A percentile compares a stretch with the other conserved stretches of the same genome.
phyloP scores from a whole-genome alignment of 805 yeast species.

The Geotrichum ghanense region DNA sequence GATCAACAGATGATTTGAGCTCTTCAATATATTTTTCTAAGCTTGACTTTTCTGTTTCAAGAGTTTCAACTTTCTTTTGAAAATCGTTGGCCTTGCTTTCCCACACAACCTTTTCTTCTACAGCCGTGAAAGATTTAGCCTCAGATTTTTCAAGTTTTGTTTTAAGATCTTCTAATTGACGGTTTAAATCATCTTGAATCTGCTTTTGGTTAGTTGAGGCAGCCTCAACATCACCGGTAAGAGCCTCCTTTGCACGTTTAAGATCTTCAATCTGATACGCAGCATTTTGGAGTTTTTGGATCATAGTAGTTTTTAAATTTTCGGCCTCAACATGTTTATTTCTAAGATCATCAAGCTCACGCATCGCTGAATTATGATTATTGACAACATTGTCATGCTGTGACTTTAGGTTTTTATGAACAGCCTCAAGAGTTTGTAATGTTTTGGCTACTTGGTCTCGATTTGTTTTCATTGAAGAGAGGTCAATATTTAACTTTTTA shows the following conservation, averaged over 20 bases:
- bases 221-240: neutral
- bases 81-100: neutral
- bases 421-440: conserved; percentile 18
- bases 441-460: conserved; percentile 15
- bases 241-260: conserved; percentile 10
- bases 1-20: no score
- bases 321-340: conserved; percentile 22
- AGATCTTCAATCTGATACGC: conserved; percentile 26
- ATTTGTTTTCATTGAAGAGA: conserved; percentile 8
- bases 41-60: conserved; percentile 18
- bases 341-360: conserved; percentile 14
- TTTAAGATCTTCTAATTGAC: neutral
- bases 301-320: conserved; percentile 30
- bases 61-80: conserved; percentile 12
- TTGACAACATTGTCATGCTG: conserved; percentile 2
- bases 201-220: conserved; percentile 5
- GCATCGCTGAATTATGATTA: neutral
- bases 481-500: conserved; percentile 17
- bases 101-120: conserved; percentile 10
- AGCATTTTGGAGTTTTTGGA: conserved; percentile 35
- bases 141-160: neutral
- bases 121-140: neutral
- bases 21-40: conserved; percentile 12
- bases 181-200: conserved; percentile 3
- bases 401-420: conserved; percentile 13